Conservation (phyloP, 2,329 filamentous ascomycete genomes). For the Aspergillus amoenus region DNA sequence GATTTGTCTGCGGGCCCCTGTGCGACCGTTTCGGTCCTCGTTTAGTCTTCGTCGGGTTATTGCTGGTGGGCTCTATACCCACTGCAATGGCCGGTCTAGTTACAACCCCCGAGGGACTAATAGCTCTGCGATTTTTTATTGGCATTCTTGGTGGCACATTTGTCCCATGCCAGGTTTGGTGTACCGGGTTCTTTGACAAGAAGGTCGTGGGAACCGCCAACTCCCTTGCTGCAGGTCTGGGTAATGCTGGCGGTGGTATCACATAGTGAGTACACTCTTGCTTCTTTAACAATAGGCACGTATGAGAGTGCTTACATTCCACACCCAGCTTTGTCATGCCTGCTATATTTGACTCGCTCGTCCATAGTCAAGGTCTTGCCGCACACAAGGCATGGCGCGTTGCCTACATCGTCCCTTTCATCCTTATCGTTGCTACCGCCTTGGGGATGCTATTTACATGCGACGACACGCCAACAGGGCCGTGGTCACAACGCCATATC, state of each 20-base stretch:
- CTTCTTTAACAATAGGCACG: neutral
- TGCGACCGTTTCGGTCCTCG: constrained; percentile 84
- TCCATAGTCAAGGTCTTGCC: constrained; percentile 57
- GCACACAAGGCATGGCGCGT: constrained; percentile 77
- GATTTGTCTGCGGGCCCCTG: constrained; percentile 74
- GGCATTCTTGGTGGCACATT: constrained; percentile 46
- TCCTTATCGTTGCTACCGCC: constrained; percentile 68
- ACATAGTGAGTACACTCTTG: constrained; percentile 59
- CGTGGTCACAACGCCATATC: constrained; percentile 71
- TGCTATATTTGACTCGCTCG: constrained; percentile 77
- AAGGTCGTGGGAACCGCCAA: constrained; percentile 89
- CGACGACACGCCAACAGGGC: constrained; percentile 78
- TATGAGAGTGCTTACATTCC: neutral
- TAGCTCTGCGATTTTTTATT: constrained; percentile 45
- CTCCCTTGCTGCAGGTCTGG: constrained; percentile 78
- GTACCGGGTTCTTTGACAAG: constrained; percentile 89
- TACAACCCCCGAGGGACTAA: constrained; percentile 57
- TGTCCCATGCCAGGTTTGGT: constrained; percentile 78
- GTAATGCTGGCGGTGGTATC: constrained; percentile 84
- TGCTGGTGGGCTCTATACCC: constrained; percentile 77
- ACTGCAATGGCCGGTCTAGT: constrained; percentile 79
- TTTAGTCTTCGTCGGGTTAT: constrained; percentile 71
- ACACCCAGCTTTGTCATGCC: constrained; percentile 75
- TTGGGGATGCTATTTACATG: constrained; percentile 70
- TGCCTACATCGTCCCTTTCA: constrained; percentile 78